phyloP scores from a whole-genome alignment of 2,329 filamentous ascomycete genomes.

The Ambrosiella xylebori region DNA sequence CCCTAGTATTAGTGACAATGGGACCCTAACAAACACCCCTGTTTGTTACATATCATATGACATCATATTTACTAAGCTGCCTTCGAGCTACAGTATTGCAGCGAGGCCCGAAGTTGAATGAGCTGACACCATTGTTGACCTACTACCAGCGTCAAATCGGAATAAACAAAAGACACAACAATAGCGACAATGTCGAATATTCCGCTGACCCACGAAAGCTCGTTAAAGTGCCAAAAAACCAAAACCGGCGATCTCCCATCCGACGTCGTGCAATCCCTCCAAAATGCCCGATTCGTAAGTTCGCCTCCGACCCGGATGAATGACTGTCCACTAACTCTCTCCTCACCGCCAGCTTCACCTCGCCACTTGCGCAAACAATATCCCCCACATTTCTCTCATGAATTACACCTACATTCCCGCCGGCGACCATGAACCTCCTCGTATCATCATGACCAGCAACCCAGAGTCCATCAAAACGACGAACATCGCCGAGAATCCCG shows the following conservation, averaged over 20 bases:
- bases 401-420: slow-evolving; percentile 91
- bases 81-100: not conserved
- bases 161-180: not conserved
- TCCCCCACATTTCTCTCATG: slow-evolving; percentile 91
- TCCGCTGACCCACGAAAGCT: slow-evolving; percentile 59
- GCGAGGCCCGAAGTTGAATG: not conserved
- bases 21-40: not conserved
- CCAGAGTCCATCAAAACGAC: slow-evolving; percentile 60
- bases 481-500: slow-evolving; percentile 69
- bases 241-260: slow-evolving; percentile 53
- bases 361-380: slow-evolving; percentile 68
- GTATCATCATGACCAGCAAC: slow-evolving; percentile 83
- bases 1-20: not conserved
- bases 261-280: slow-evolving; percentile 78
- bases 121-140: not conserved
- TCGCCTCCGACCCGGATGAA: slow-evolving; percentile 17
- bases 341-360: slow-evolving; percentile 58
- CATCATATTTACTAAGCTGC: not conserved
- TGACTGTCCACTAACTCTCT: not conserved
- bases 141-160: not conserved
- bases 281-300: slow-evolving; percentile 85
- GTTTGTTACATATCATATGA: not conserved
- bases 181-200: slow-evolving; percentile 34
- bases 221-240: slow-evolving; percentile 47
- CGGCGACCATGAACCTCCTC: slow-evolving; percentile 38